These are phyloP conservation scores for Erodium maritimum DNA, from an alignment of 345 rosid species.

Conservation along the genomic window DNA sequence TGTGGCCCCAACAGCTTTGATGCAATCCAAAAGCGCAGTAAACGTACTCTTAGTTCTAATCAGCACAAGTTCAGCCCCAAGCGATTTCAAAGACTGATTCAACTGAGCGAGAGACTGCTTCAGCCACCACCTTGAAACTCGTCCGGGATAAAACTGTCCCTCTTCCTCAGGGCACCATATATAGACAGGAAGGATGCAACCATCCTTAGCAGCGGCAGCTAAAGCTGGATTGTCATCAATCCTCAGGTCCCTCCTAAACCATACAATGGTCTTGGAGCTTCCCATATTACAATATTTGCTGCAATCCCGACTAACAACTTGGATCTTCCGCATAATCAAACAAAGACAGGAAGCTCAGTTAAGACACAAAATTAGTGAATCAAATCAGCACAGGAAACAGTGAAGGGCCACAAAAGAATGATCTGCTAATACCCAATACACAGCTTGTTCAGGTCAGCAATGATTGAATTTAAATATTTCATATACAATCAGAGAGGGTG, in stretches of 20 bases:
- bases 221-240: constrained; percentile 98
- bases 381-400: not conserved
- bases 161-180: constrained; percentile 94
- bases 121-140: constrained; percentile 97
- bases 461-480: too few species aligned
- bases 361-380: not conserved
- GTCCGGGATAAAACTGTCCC: constrained; percentile 80
- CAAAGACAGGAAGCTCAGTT: not conserved
- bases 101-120: constrained; percentile 70
- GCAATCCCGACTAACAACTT: not conserved
- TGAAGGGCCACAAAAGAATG: not conserved
- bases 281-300: constrained; percentile 20
- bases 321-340: not conserved
- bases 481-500: not conserved
- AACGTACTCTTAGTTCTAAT: constrained; percentile 58
- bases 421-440: not conserved
- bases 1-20: constrained; percentile 47
- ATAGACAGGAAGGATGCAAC: constrained; percentile 61
- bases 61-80: constrained; percentile 63
- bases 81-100: constrained; percentile 53
- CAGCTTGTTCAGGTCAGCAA: not conserved
- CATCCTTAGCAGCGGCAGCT: constrained; percentile 75
- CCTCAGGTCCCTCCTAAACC: constrained; percentile 95
- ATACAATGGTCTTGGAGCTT: constrained; percentile 56
- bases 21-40: constrained; percentile 58